A percentile compares a stretch with the other conserved stretches of the same genome.
These are phyloP conservation scores for Ophiostoma australiae DNA, from an alignment of 2,329 filamentous ascomycete species.

Conservation along the genomic window DNA sequence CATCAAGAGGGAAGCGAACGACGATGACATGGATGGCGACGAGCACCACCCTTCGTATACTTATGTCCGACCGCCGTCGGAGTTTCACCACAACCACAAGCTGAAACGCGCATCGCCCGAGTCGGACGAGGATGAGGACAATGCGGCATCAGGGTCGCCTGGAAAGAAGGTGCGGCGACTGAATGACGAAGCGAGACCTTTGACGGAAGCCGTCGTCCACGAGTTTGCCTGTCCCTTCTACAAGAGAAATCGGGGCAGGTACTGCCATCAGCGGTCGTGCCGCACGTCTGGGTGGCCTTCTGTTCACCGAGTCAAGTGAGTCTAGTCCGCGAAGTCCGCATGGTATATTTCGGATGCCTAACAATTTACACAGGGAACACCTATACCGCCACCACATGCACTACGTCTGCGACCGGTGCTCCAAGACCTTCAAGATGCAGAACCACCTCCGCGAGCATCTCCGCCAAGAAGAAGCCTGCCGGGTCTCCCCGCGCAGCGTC, in stretches of 20 bases:
- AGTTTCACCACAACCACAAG: not conserved
- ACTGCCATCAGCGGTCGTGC: slow-evolving; percentile 36
- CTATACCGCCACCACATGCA: slow-evolving; percentile 38
- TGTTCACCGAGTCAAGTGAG: slow-evolving; percentile 39
- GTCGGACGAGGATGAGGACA: not conserved
- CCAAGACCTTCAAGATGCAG: slow-evolving; percentile 35
- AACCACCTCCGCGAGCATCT: slow-evolving; percentile 34
- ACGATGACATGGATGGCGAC: not conserved
- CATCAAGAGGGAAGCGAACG: not conserved
- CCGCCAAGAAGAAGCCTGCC: slow-evolving; percentile 31
- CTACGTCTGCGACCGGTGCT: slow-evolving; percentile 37
- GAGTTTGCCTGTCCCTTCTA: slow-evolving; percentile 38
- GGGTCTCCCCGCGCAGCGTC: slow-evolving; percentile 28
- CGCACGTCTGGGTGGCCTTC: slow-evolving; percentile 38
- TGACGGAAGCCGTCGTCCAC: slow-evolving; percentile 3
- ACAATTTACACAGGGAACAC: slow-evolving; percentile 33
- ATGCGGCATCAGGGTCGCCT: not conserved
- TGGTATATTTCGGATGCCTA: not conserved
- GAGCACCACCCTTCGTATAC: not conserved
- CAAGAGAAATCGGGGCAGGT: slow-evolving; percentile 38
- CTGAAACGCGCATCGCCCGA: not conserved
- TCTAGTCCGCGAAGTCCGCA: no score
- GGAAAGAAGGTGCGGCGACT: not conserved
- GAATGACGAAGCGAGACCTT: slow-evolving; percentile 3
- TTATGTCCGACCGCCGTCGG: not conserved